Evolutionary conservation across 345 rosid genomes (phyloP), one percentile per base, ranked within the genome.

Genomic region (Eucalyptus marginata): DNA sequence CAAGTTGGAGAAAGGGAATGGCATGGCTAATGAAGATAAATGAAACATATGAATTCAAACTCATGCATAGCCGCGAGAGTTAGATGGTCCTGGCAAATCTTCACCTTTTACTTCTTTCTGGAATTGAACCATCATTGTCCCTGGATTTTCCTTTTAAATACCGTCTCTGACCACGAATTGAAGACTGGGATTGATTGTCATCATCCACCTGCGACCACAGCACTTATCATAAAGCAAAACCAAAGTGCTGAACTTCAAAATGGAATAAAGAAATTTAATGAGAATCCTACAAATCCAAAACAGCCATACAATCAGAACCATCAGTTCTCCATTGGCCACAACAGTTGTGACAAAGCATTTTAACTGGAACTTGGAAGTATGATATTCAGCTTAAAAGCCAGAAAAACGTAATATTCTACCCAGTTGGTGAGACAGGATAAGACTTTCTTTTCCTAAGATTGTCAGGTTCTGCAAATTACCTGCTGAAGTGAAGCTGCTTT

Each of bases 401-500:
- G 43, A 62, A 50, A 76, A 22, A 87, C 15, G 5, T 12, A 86
- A 13, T n/a, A 20, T 51, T 36, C 68, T 33, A 50, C 87, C 87
- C 87, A 54, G 64, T 86, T 76, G 84, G 8, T 7, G 29, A 76
- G 47, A 51, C 12, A 79, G 58, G 46, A 59, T 49, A 31, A 89
- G 17, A 71, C 43, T 51, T 49, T n/a, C 58, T 76, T 40, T 71
- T 18, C 47, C 8, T 4, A 86, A 84, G 49, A 68, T 71, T 1
- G 31, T 86, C 88, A 49, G 47, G 16, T 22, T 40, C 20, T 85
- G 88, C 87, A 86, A 87, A 90, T 87, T 86, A 97, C 99, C 98
- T 93, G 98, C 91, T 92, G 95, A 88, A 96, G 92, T 89, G 93
- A 95, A 92, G 94, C 99, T 89, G 98, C 97, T 95, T 98, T 98